Base-by-base conservation (phyloP, 805 yeast species). In the Spathaspora boniae region DNA sequence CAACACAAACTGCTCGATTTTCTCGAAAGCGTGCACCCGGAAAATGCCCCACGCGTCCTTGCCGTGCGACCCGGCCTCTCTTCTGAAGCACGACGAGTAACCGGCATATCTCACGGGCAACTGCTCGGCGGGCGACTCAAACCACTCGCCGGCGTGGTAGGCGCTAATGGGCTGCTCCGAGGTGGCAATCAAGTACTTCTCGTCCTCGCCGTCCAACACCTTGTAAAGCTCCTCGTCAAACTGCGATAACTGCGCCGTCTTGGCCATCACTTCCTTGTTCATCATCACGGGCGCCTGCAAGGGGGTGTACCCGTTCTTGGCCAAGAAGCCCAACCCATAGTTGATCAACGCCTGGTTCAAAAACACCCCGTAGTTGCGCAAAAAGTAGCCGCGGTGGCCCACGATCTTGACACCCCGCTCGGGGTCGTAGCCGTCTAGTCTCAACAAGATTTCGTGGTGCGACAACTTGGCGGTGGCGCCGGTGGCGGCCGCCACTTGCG, bases 41-140 rank as follows among this genome's bases (percentile, higher is more conserved):
- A 93, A 93, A 48, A 93, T 88, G 69, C 98, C 98, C 98, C 98
- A 93, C 33, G 98, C 98, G 58, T 93, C 98, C 65, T 91, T 91
- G 64, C 98, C 98, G 56, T 91, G 98, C 47, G 96, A 82, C 50
- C 98, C 98, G 40, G 98, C 98, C 72, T 93, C 98, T 72, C 98
- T 86, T 69, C 98, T 82, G 82, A 93, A 93, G 80, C 98, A 93
- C 31, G 97, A 85, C 24, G 97, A 88, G 74, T 84, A 93, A 54
- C 98, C 98, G 32, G 96, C 98, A 57, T 93, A 93, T 68, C 94
- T 85, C 46, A 87, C 77, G 43, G 98, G 98, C 51, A 93, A 76
- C 72, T 93, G 98, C 68, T 89, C 97, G 43, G 82, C 80, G 41
- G 98, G 98, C 52, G 85, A 82, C 70, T 93, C 98, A 53, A 93